phyloP scores from a whole-genome alignment of 202 grass and related monocot species.

The Elaeis oleifera region DNA sequence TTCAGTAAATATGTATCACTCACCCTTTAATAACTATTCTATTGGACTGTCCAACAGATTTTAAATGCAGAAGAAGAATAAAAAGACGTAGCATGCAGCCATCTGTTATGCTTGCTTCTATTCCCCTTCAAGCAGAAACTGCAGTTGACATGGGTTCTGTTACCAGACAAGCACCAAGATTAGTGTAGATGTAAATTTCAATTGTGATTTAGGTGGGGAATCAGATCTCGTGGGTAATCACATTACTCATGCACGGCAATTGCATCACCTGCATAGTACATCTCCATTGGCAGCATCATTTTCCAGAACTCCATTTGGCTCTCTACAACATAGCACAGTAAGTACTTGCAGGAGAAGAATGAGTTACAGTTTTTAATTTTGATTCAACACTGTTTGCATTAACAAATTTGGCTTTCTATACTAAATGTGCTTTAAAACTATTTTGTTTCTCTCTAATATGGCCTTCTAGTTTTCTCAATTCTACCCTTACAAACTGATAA shows the following conservation, averaged over 20 bases:
- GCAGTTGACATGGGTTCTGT: constrained; percentile 36
- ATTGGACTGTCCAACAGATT: constrained; percentile 34
- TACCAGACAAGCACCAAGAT: constrained; percentile 46
- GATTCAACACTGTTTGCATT: too few species aligned
- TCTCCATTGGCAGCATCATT: constrained; percentile 74
- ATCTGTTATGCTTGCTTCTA: constrained; percentile 21
- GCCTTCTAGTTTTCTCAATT: not conserved
- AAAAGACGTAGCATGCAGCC: constrained; percentile 47
- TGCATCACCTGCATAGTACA: constrained; percentile 55
- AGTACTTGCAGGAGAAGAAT: constrained; percentile 24
- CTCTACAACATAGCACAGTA: constrained; percentile 47
- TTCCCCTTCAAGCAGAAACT: constrained; percentile 55
- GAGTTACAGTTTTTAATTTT: constrained; percentile 8
- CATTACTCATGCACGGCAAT: constrained; percentile 44
- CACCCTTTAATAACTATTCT: not conserved
- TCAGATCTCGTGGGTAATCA: constrained; percentile 75
- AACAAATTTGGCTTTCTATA: not conserved
- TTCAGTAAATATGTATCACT: too few species aligned
- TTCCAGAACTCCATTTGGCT: constrained; percentile 59
- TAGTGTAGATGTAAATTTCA: constrained; percentile 78
- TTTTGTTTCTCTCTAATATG: too few species aligned
- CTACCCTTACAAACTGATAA: not conserved
- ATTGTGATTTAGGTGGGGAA: constrained; percentile 58
- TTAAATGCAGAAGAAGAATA: constrained; percentile 92
- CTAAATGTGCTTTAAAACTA: too few species aligned